phyloP scores from a whole-genome alignment of 768 basidiomycete species.

The Collybiopsis confluens region DNA sequence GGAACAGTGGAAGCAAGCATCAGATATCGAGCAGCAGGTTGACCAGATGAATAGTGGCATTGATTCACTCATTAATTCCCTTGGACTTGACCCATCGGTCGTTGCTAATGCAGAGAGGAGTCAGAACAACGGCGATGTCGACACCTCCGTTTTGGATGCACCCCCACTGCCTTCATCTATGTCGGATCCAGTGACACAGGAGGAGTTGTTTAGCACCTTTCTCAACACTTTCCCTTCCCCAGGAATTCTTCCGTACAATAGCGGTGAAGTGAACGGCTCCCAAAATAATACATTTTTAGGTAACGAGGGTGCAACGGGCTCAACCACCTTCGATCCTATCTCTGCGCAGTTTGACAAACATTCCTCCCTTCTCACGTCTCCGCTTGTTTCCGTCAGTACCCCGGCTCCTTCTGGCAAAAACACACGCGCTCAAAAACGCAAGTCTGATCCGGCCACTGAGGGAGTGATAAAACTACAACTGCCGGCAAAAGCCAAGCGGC shows the following conservation, averaged over 20 bases:
- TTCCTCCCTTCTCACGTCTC: not conserved
- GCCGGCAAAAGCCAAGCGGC: constrained; percentile 2
- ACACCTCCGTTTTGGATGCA: not conserved
- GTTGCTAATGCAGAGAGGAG: constrained; percentile 16
- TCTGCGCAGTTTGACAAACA: not conserved
- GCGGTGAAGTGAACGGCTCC: not conserved
- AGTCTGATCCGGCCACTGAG: constrained; percentile 2
- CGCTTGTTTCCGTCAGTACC: not conserved
- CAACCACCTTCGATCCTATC: not conserved
- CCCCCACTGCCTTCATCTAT: not conserved
- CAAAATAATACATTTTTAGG: not conserved
- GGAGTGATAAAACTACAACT: not conserved
- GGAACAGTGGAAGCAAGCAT: constrained; percentile 55
- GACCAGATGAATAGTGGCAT: constrained; percentile 65
- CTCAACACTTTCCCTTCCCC: constrained; percentile 14
- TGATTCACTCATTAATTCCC: constrained; percentile 64
- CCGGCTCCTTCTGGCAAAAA: not conserved
- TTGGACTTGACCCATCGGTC: constrained; percentile 56
- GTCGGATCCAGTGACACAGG: not conserved
- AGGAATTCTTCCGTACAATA: not conserved
- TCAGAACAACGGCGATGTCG: constrained; percentile 3
- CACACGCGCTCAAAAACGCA: constrained; percentile 5
- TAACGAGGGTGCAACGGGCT: not conserved
- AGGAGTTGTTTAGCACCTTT: constrained; percentile 24
- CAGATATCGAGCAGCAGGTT: constrained; percentile 70